Evolutionary conservation across 2,329 filamentous ascomycete species (phyloP), one percentile per base, ranked within the genome.

Genomic region (Aureobasidium sp.): DNA sequence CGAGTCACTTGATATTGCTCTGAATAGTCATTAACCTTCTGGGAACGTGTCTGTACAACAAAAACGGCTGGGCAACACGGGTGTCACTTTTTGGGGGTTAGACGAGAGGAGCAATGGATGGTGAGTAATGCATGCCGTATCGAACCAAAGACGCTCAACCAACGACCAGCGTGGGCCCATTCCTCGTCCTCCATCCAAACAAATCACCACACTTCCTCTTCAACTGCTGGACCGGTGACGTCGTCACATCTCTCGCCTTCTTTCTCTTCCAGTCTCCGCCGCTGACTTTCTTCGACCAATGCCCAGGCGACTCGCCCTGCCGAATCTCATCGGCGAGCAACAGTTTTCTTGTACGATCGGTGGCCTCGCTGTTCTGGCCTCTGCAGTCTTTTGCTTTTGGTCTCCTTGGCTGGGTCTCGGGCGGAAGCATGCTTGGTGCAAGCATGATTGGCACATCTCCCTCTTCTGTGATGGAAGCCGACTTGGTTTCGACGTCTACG

Each of bases 401-500:
- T 3, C 8, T 8, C 11, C 17, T 27, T 3, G 15, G 35, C 1
- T 3, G 23, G 4, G 15, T 5, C 4, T 27, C 8, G 2, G 23
- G 35, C 10, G 2, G 8, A 13, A 7, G 8, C 3, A 42, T 40
- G n/a, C 35, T 27, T 1, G 58, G 27, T 21, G 61, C 58, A 6
- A 63, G 61, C 61, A 61, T 61, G 27, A 63, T 63, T 13, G 61
- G 61, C 23, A 63, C 61, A 13, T 61, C 61, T 15, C 59, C 58
- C 13, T 49, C 53, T 45, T 63, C 61, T 27, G 46, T 42, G 15
- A 42, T 8, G 6, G 19, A 25, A 31, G 29, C 23, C 42, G 37
- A 27, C 3, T 19, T 37, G 7, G 45, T 42, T 17, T 40, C 40
- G 49, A 53, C 33, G 4, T 53, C 49, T 2, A 54, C 42, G 7